phyloP scores from a whole-genome alignment of 768 basidiomycete genomes.

The Suillus paluster region DNA sequence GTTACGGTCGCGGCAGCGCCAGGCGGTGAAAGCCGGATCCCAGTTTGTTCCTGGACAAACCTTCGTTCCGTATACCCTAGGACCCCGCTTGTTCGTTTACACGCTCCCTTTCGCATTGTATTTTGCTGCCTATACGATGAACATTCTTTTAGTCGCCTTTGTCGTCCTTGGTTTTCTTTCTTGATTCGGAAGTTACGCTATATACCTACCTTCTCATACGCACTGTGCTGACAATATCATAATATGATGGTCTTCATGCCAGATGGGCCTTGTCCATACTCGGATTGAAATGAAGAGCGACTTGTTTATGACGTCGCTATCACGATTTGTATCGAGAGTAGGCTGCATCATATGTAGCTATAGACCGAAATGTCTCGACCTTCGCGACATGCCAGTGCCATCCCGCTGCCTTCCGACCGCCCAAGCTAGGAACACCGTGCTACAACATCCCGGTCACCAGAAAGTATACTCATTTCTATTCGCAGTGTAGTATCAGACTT shows the following conservation, averaged over 20 bases:
- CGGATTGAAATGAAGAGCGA: neutral
- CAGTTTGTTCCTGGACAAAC: neutral
- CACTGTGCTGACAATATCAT: slow-evolving; percentile 10
- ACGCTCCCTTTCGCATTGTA: slow-evolving; percentile 7
- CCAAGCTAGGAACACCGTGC: no score
- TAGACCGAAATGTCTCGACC: no score
- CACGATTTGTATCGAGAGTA: no score
- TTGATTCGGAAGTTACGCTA: slow-evolving; percentile 21
- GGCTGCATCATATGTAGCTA: no score
- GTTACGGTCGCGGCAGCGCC: slow-evolving; percentile 71
- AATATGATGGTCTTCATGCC: neutral
- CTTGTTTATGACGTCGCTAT: neutral
- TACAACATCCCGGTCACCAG: no score
- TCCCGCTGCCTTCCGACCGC: no score
- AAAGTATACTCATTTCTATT: no score
- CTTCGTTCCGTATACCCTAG: slow-evolving; percentile 30
- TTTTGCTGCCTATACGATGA: slow-evolving; percentile 14
- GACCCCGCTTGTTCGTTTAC: slow-evolving; percentile 22
- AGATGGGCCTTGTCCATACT: neutral
- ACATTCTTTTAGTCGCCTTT: slow-evolving; percentile 30
- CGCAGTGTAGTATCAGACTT: no score
- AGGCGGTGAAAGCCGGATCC: slow-evolving; percentile 27
- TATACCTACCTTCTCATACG: slow-evolving; percentile 15
- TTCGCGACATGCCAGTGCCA: no score
- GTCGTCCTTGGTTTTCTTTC: slow-evolving; percentile 13